Base-by-base conservation (phyloP, 2,329 filamentous ascomycete genomes). In the Alternaria angustiovoidea region DNA sequence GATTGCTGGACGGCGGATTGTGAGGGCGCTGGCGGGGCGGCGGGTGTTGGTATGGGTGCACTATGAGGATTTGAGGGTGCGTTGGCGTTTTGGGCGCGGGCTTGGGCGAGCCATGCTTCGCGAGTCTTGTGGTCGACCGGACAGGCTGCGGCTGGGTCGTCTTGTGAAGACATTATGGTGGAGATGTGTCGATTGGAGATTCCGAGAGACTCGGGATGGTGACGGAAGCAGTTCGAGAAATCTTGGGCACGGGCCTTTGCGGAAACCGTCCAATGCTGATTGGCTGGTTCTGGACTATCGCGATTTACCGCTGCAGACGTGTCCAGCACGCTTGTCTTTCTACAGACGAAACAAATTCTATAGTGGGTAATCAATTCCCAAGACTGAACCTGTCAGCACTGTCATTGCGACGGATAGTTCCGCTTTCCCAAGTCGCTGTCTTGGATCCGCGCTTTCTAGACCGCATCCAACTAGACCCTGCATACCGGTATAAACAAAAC, bases 41-140 rank as follows among this genome's bases (percentile, higher is more conserved):
- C 44, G 59, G 60, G 53, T 51, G 59, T 42, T 55, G 68, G 48
- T 42, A 60, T 47, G 60, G 59, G 49, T 42, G 61, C 30, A 57
- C 24, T 59, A 59, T 69, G 70, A 30, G 67, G 72, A 52, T 66
- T 65, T 57, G 62, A 57, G 3, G 60, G 47, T 57, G 59, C 61
- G 36, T 54, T 63, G 55, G 67, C 74, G 54, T 68, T 71, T 44
- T 70, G 79, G 61, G 78, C 85, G 81, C 75, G 87, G 41, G 89
- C 88, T 74, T 92, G 88, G 58, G 86, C 84, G 38, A 98, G 86
- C 94, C 94, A 99, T 71, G 90, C 88, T 72, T 93, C 91, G 71
- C 95, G 90, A 53, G 93, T 91, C 73, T 92, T 91, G 81, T 94
- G 91, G 81, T 98, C 94, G 73, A 98, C 93, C 5, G 95, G 95